phyloP scores from a whole-genome alignment of 1,284 basidiomycete genomes.

The Ustanciosporium gigantosporum region DNA sequence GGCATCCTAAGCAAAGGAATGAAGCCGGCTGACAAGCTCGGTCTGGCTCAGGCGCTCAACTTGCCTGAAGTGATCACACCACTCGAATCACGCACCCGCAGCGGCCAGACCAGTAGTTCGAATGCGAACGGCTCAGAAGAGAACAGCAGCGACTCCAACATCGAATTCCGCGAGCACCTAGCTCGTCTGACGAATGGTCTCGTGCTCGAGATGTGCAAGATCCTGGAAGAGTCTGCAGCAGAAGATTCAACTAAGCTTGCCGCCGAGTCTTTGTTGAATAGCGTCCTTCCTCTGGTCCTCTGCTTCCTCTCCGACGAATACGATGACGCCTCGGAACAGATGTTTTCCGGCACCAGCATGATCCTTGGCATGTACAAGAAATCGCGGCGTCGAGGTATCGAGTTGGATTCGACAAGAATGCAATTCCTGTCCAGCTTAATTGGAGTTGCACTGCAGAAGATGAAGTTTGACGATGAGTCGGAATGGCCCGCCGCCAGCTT shows the following conservation, averaged over 20 bases:
- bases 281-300: conserved; percentile 79
- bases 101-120: conserved; percentile 7
- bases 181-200: conserved; percentile 82
- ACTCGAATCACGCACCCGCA: conserved; percentile 50
- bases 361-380: conserved; percentile 56
- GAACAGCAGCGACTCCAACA: conserved; percentile 70
- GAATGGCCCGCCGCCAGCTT: conserved; percentile 75
- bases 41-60: conserved; percentile 85
- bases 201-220: conserved; percentile 81
- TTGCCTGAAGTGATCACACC: conserved; percentile 50
- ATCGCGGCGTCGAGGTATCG: conserved; percentile 39
- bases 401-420: conserved; percentile 35
- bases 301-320: conserved; percentile 86
- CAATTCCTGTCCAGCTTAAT: conserved; percentile 78
- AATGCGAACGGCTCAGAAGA: conserved; percentile 38
- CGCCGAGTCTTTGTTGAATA: conserved; percentile 71
- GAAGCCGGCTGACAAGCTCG: conserved; percentile 87
- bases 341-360: conserved; percentile 47
- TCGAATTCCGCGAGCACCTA: conserved; percentile 84
- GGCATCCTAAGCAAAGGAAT: conserved; percentile 89
- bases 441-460: conserved; percentile 78
- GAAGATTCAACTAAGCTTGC: conserved; percentile 71
- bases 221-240: conserved; percentile 71
- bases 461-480: conserved; percentile 67
- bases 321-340: conserved; percentile 55